Percentiles rank a stretch among this genome's conserved stretches.
Conservation (phyloP, 2,329 filamentous ascomycete genomes). For the Zymoseptoria brevis region DNA sequence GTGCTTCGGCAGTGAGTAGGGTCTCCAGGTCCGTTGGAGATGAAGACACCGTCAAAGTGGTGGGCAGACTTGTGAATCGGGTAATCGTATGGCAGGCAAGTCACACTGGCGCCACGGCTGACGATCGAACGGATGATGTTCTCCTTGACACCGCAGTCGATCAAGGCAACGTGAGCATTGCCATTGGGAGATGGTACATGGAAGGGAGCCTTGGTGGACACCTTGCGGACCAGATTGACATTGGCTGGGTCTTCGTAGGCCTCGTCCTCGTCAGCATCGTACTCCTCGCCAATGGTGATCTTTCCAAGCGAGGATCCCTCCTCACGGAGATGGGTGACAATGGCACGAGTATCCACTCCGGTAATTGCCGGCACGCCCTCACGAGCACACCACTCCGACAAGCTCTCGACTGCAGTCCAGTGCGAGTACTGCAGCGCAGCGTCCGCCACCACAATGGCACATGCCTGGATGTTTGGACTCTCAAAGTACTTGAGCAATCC, state of each 20-base stretch:
- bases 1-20: constrained; percentile 94
- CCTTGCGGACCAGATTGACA: constrained; percentile 92
- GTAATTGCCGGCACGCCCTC: constrained; percentile 95
- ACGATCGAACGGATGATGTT: constrained; percentile 96
- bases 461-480: constrained; percentile 93
- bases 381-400: constrained; percentile 88
- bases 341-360: constrained; percentile 91
- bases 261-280: constrained; percentile 97
- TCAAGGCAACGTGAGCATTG: constrained; percentile 81
- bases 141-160: constrained; percentile 99
- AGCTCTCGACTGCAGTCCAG: constrained; percentile 94
- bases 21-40: constrained; percentile 97
- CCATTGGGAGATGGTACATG: constrained; percentile 80
- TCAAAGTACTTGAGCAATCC: constrained; percentile 97
- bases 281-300: constrained; percentile 93
- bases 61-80: constrained; percentile 96
- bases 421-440: constrained; percentile 92
- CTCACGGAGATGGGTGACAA: constrained; percentile 92
- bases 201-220: constrained; percentile 97
- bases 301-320: constrained; percentile 91
- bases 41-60: constrained; percentile 98
- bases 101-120: constrained; percentile 82
- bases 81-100: constrained; percentile 92
- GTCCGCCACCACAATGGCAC: constrained; percentile 91
- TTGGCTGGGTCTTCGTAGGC: constrained; percentile 89